Conservation (phyloP, 2,329 filamentous ascomycete species). For the Ascocoryne sarcoides region DNA sequence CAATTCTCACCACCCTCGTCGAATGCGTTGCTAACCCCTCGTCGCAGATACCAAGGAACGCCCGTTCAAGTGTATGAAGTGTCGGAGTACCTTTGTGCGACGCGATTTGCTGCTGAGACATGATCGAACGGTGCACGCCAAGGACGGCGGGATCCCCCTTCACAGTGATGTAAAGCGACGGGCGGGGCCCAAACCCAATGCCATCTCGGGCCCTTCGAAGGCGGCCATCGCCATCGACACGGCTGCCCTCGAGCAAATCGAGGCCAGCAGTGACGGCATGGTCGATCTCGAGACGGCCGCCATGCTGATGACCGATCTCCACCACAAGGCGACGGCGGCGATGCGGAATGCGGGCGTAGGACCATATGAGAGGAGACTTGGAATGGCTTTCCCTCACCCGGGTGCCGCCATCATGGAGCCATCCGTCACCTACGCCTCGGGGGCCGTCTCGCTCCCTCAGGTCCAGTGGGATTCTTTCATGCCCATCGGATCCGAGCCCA, state of each 20-base stretch:
- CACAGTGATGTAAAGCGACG: slow-evolving; percentile 91
- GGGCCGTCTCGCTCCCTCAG: slow-evolving; percentile 72
- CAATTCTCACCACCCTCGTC: not conserved
- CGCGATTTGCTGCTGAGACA: slow-evolving; percentile 93
- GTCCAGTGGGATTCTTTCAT: slow-evolving; percentile 91
- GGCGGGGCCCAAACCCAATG: slow-evolving; percentile 58
- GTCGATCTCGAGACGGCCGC: slow-evolving; percentile 96
- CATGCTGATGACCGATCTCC: slow-evolving; percentile 97
- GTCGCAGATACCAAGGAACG: slow-evolving; percentile 88
- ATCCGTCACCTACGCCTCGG: slow-evolving; percentile 66
- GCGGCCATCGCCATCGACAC: slow-evolving; percentile 73
- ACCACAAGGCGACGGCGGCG: slow-evolving; percentile 83
- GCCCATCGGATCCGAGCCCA: slow-evolving; percentile 59
- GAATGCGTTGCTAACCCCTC: slow-evolving; percentile 6
- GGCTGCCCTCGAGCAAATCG: slow-evolving; percentile 82
- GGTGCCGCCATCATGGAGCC: slow-evolving; percentile 67
- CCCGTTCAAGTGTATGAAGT: slow-evolving; percentile 98
- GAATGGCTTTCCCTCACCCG: slow-evolving; percentile 65
- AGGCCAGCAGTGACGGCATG: slow-evolving; percentile 80
- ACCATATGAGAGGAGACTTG: slow-evolving; percentile 47
- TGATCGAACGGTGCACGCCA: slow-evolving; percentile 96
- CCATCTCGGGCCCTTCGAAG: slow-evolving; percentile 61
- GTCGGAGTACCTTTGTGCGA: slow-evolving; percentile 94
- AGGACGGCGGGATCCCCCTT: slow-evolving; percentile 88
- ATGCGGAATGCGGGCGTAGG: slow-evolving; percentile 47